Evolutionary conservation across 768 basidiomycete species (phyloP).

Genomic region (Cystofilobasidium ferigula): DNA sequence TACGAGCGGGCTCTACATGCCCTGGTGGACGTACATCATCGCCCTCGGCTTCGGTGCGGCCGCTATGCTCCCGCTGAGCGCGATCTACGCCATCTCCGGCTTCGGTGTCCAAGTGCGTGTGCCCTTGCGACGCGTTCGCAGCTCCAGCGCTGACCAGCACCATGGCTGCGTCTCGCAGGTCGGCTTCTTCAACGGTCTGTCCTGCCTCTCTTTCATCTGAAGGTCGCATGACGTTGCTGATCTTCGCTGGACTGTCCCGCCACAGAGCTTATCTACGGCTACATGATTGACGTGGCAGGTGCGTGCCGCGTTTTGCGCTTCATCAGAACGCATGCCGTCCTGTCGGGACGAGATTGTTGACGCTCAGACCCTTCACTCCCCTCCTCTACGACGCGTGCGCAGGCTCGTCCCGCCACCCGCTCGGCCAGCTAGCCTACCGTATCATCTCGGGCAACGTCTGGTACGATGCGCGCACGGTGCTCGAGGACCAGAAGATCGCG

Average conservation of each 20-base stretch:
- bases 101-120: neutral
- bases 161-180: neutral
- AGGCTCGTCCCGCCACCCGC: neutral
- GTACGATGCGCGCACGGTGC: constrained; percentile 2
- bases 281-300: constrained; percentile 5
- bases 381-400: neutral
- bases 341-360: too few relatives aligned
- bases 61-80: neutral
- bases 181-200: neutral
- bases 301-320: too few relatives aligned
- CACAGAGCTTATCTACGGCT: neutral
- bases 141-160: neutral
- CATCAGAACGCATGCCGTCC: too few relatives aligned
- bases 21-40: neutral
- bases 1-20: neutral
- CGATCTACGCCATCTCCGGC: constrained; percentile 2
- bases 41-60: constrained; percentile 1
- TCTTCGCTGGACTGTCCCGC: too few relatives aligned
- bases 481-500: constrained; percentile 8
- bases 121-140: too few relatives aligned
- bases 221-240: neutral
- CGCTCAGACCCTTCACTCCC: neutral
- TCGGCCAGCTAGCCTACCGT: neutral
- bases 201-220: neutral
- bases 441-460: constrained; percentile 9